phyloP scores from a whole-genome alignment of 2,329 filamentous ascomycete species.

The Penicillium janthinellum region DNA sequence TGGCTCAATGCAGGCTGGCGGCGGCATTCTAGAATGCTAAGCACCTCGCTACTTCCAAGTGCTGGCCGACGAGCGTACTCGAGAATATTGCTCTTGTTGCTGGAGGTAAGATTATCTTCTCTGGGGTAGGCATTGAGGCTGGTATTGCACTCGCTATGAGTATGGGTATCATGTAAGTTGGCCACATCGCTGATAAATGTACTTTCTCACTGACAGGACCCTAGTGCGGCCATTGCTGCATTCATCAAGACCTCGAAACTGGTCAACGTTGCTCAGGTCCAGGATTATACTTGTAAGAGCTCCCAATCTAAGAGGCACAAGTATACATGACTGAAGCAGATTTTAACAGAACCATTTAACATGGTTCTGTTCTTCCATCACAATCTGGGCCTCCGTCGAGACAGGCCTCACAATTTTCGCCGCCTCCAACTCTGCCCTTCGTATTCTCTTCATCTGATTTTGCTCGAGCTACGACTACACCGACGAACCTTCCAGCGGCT shows the following conservation, averaged over 20 bases:
- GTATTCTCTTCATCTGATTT: slow-evolving; percentile 27
- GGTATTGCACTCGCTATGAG: slow-evolving; percentile 31
- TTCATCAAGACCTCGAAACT: slow-evolving; percentile 30
- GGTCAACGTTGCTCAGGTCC: slow-evolving; percentile 23
- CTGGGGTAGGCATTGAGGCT: slow-evolving; percentile 5
- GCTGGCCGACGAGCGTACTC: slow-evolving; percentile 23
- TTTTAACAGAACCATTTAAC: not conserved
- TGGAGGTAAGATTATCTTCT: slow-evolving; percentile 14
- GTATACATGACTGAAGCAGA: not conserved
- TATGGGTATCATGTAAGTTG: slow-evolving; percentile 30
- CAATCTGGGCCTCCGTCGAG: slow-evolving; percentile 33
- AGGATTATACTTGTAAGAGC: slow-evolving; percentile 24
- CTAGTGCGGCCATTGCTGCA: slow-evolving; percentile 25
- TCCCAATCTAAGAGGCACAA: not conserved
- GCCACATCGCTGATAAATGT: not conserved
- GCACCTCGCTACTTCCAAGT: slow-evolving; percentile 21
- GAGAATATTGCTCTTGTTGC: slow-evolving; percentile 24
- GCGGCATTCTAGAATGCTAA: slow-evolving; percentile 22
- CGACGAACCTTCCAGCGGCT: not conserved
- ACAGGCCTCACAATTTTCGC: slow-evolving; percentile 33
- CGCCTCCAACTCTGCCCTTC: slow-evolving; percentile 30
- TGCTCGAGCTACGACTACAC: slow-evolving; percentile 3
- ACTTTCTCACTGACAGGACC: not conserved
- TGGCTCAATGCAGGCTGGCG: slow-evolving; percentile 24
- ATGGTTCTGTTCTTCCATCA: slow-evolving; percentile 15